Evolutionary conservation across 352 stramenopile genomes (phyloP).

Genomic region (Phytophthora palmivora): DNA sequence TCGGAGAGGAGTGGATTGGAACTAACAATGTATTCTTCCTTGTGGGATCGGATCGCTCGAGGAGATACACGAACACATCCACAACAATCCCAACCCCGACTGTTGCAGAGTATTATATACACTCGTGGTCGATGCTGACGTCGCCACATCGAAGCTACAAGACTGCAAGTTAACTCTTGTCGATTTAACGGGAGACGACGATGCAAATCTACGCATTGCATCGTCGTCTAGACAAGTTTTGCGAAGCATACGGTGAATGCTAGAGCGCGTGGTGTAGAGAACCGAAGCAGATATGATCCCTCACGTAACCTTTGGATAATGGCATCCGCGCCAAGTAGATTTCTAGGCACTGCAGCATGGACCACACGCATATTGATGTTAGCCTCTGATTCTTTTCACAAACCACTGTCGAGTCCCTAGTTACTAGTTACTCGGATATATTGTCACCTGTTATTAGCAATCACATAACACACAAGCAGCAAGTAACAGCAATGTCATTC

Average conservation of each 20-base stretch:
- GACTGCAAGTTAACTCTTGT: neutral
- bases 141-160: neutral
- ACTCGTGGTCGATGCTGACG: neutral
- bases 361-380: too few species aligned
- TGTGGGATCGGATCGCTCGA: conserved; percentile 10
- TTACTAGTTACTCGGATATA: too few species aligned
- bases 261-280: too few species aligned
- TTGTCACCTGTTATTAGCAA: too few species aligned
- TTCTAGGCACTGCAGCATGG: too few species aligned
- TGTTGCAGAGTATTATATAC: neutral
- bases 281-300: too few species aligned
- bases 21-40: neutral
- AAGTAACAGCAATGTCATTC: too few species aligned
- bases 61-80: neutral
- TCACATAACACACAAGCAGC: too few species aligned
- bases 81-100: neutral
- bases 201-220: conserved; percentile 7
- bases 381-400: too few species aligned
- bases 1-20: neutral
- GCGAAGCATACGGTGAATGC: neutral
- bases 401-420: too few species aligned
- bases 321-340: too few species aligned
- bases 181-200: conserved; percentile 1
- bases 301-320: too few species aligned
- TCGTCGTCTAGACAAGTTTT: conserved; percentile 15